A percentile compares a stretch with the other conserved stretches of the same genome.
Evolutionary conservation across 2,329 filamentous ascomycete genomes (phyloP).

Genomic region (Nothophoma quercina): DNA sequence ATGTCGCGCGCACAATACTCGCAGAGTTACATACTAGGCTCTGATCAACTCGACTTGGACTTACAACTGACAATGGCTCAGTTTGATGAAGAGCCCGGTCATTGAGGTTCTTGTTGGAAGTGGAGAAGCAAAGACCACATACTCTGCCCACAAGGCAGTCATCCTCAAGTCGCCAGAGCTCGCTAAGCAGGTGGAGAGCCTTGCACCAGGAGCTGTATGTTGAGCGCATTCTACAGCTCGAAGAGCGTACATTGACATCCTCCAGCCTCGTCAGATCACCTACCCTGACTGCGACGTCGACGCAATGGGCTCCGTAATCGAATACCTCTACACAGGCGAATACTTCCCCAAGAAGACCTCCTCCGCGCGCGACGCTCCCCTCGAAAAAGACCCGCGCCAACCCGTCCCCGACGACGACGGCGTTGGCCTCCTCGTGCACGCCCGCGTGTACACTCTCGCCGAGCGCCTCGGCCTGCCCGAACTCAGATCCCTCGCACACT

Average conservation of each 20-base stretch:
- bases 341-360: slow-evolving; percentile 75
- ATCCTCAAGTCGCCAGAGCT: slow-evolving; percentile 80
- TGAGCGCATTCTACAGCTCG: neutral
- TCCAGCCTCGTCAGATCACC: slow-evolving; percentile 70
- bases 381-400: slow-evolving; percentile 72
- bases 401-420: slow-evolving; percentile 78
- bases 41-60: too few species aligned
- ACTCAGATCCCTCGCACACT: slow-evolving; percentile 79
- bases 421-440: slow-evolving; percentile 84
- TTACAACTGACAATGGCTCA: slow-evolving; percentile 25
- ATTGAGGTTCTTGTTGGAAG: slow-evolving; percentile 56
- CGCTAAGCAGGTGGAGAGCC: slow-evolving; percentile 66
- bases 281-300: slow-evolving; percentile 74
- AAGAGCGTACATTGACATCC: neutral
- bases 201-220: slow-evolving; percentile 69
- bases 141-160: slow-evolving; percentile 82
- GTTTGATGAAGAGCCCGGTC: slow-evolving; percentile 58
- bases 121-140: slow-evolving; percentile 65
- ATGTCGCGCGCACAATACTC: neutral
- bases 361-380: slow-evolving; percentile 68
- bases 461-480: slow-evolving; percentile 72
- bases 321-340: slow-evolving; percentile 84
- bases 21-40: neutral
- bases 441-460: slow-evolving; percentile 86
- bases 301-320: slow-evolving; percentile 79